phyloP scores from a whole-genome alignment of 768 basidiomycete genomes.

The Suillus tomentosus region DNA sequence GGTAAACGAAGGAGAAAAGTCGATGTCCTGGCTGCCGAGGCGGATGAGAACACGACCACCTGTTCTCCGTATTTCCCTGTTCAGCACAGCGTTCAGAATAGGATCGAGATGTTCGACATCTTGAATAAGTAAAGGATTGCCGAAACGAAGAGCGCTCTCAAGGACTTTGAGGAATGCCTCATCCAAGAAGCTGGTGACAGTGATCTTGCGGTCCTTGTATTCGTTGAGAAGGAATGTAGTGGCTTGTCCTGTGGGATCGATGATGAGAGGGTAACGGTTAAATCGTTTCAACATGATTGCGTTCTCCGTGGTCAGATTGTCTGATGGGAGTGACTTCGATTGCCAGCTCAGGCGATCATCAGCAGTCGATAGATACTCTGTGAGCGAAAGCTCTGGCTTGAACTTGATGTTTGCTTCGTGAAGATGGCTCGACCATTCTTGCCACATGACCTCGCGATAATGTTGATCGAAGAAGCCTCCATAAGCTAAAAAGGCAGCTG shows the following conservation, averaged over 20 bases:
- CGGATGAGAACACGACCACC: conserved; percentile 98
- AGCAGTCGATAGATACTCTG: conserved; percentile 95
- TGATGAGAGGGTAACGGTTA: conserved; percentile 95
- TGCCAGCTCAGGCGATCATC: conserved; percentile 97
- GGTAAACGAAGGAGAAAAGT: conserved; percentile 99
- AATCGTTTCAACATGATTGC: conserved; percentile 99
- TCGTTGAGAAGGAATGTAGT: conserved; percentile 92
- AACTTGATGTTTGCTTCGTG: conserved; percentile 87
- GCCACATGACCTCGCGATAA: conserved; percentile 97
- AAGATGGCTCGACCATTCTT: conserved; percentile 90
- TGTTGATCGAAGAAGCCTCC: conserved; percentile 98
- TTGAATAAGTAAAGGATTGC: conserved; percentile 95
- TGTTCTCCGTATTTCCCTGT: conserved; percentile 93
- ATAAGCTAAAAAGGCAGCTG: conserved; percentile 95
- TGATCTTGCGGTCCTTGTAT: conserved; percentile 95
- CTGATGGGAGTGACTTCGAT: conserved; percentile 91
- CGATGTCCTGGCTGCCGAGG: conserved; percentile 96
- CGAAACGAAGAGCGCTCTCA: conserved; percentile 98
- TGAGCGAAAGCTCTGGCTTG: conserved; percentile 89
- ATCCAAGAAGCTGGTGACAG: conserved; percentile 97
- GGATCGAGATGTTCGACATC: conserved; percentile 98
- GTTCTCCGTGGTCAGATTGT: conserved; percentile 96
- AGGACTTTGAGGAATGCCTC: conserved; percentile 98
- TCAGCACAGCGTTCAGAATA: conserved; percentile 94
- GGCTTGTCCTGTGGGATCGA: conserved; percentile 98